These are phyloP conservation scores for Trichomonascaceae sp. DNA, from an alignment of 1,139 yeast species.

Conservation along the genomic window DNA sequence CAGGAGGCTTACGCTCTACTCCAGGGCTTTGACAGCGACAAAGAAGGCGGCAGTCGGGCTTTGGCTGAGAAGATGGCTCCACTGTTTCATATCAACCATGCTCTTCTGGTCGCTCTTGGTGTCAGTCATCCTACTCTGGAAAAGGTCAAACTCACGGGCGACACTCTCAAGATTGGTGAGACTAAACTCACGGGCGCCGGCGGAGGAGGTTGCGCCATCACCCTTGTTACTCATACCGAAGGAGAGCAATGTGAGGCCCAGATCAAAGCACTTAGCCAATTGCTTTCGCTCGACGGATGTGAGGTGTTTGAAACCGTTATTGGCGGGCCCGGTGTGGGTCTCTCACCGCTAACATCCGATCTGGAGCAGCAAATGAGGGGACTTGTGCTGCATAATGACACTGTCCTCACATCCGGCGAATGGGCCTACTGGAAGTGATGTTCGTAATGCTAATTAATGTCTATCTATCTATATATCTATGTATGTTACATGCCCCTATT, in stretches of 20 bases:
- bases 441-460: conserved; percentile 1
- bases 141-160: conserved; percentile 49
- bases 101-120: conserved; percentile 70
- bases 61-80: conserved; percentile 32
- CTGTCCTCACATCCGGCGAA: conserved; percentile 1
- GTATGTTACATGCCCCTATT: conserved; percentile 73
- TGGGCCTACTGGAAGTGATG: conserved; percentile 5
- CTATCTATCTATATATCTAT: not conserved
- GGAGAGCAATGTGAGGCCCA: conserved; percentile 7
- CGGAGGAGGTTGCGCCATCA: conserved; percentile 97
- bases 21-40: not conserved
- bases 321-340: conserved; percentile 84
- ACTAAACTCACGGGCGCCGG: conserved; percentile 98
- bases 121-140: conserved; percentile 90
- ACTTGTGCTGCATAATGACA: conserved; percentile 1
- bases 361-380: conserved; percentile 1
- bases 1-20: conserved; percentile 46
- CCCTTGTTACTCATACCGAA: conserved; percentile 48
- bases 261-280: conserved; percentile 11
- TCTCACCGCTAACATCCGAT: conserved; percentile 1
- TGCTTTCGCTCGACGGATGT: conserved; percentile 37
- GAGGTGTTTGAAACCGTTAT: conserved; percentile 71
- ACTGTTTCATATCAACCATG: conserved; percentile 77
- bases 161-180: conserved; percentile 54
- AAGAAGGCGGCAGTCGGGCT: not conserved